phyloP scores from a whole-genome alignment of 805 yeast species.

The Debaryomyces castellii region DNA sequence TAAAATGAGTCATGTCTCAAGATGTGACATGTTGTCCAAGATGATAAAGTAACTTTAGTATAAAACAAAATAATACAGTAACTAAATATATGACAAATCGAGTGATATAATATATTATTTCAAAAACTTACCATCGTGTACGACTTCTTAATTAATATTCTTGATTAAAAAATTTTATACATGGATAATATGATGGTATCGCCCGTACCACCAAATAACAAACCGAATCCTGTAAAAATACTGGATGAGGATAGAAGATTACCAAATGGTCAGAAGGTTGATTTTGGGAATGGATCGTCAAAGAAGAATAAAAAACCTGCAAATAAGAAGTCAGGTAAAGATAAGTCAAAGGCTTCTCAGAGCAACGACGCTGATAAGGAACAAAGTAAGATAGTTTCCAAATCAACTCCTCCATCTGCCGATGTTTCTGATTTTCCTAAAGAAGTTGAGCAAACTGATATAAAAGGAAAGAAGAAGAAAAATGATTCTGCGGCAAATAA shows the following conservation, averaged over 20 bases:
- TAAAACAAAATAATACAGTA: not conserved
- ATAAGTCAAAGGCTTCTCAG: conserved; percentile 1
- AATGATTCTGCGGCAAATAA: conserved; percentile 1
- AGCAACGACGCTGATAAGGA: not conserved
- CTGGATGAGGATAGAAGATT: conserved; percentile 17
- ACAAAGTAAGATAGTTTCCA: no score
- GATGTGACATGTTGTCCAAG: not conserved
- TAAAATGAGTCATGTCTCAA: not conserved
- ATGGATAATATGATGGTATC: conserved; percentile 24
- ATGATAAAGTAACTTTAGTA: not conserved
- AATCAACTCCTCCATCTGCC: not conserved
- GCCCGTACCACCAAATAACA: conserved; percentile 28
- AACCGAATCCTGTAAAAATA: conserved; percentile 6
- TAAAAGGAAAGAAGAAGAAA: conserved; percentile 3
- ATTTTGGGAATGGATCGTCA: conserved; percentile 22
- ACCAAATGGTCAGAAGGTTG: conserved; percentile 30
- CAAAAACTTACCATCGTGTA: not conserved
- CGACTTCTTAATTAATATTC: not conserved
- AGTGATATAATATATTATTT: conserved; percentile 4
- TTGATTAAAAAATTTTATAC: not conserved
- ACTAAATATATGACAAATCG: conserved; percentile 3
- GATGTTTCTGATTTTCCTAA: not conserved
- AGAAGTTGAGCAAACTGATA: not conserved
- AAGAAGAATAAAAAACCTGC: conserved; percentile 4
- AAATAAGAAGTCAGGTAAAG: conserved; percentile 3